Evolutionary conservation across 805 yeast species (phyloP).

Genomic region (Jamesozyma jinghongensis): DNA sequence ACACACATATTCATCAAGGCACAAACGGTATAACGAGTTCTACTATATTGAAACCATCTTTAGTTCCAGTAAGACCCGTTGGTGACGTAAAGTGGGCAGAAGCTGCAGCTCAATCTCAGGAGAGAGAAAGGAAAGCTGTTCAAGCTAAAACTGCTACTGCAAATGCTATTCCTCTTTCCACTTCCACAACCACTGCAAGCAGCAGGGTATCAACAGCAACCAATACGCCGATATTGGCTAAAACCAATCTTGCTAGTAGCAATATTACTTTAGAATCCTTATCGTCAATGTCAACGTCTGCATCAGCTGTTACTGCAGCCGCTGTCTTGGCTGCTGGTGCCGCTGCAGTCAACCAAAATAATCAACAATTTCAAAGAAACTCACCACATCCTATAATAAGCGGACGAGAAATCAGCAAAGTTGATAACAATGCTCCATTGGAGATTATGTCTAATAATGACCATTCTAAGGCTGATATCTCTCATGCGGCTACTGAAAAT

Average conservation of each 20-base stretch:
- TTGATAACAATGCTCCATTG: no score
- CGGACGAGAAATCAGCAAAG: background rate
- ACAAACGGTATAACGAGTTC: conserved; percentile 27
- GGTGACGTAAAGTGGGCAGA: conserved; percentile 49
- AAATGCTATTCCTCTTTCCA: background rate
- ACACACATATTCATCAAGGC: conserved; percentile 28
- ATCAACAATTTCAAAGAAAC: conserved; percentile 15
- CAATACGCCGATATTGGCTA: conserved; percentile 16
- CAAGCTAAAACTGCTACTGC: conserved; percentile 3
- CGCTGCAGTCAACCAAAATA: conserved; percentile 19
- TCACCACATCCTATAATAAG: background rate
- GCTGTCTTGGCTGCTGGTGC: conserved; percentile 23
- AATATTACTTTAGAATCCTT: conserved; percentile 1
- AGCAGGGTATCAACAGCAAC: conserved; percentile 11
- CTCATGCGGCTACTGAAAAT: background rate
- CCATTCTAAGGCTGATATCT: background rate
- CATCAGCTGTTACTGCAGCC: conserved; percentile 18
- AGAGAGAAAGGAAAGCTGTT: conserved; percentile 16
- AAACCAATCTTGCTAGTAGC: conserved; percentile 6
- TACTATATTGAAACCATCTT: conserved; percentile 40
- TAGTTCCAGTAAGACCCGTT: conserved; percentile 44
- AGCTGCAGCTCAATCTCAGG: conserved; percentile 37
- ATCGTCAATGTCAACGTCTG: conserved; percentile 6
- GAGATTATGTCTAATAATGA: background rate
- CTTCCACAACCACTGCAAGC: conserved; percentile 2